Evolutionary conservation across 176 grass and related monocot genomes (phyloP).

Genomic region (Melocanna baccifera): DNA sequence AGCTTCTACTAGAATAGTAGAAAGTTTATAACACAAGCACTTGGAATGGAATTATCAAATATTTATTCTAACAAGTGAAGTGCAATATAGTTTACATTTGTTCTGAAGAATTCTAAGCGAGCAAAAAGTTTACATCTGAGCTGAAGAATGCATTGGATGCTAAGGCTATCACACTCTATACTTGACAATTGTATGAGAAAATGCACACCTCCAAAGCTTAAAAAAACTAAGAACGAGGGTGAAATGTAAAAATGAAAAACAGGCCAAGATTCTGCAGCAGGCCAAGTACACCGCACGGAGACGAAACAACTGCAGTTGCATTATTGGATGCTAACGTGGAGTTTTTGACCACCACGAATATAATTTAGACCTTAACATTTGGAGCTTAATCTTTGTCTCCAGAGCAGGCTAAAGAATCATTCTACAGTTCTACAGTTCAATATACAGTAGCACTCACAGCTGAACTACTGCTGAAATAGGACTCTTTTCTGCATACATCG

Average conservation of each 20-base stretch:
- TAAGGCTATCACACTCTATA: not conserved
- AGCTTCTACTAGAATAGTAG: not conserved
- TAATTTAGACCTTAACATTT: conserved; percentile 7
- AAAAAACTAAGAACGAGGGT: not conserved
- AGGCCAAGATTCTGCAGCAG: not conserved
- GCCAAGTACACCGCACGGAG: not conserved
- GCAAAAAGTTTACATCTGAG: not conserved
- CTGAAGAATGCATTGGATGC: not conserved
- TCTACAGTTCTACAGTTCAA: not conserved
- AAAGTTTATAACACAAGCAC: not conserved
- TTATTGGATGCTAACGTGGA: conserved; percentile 16
- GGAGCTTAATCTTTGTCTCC: conserved; percentile 34
- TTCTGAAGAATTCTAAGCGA: not conserved
- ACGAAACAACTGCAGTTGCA: not conserved
- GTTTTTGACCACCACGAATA: not conserved
- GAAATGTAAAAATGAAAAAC: not conserved
- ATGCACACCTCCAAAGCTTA: not conserved
- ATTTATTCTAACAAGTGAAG: not conserved
- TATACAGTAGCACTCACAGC: not conserved
- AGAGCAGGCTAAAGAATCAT: conserved; percentile 11
- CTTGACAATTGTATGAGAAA: not conserved
- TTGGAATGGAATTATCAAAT: not conserved
- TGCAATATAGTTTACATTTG: not conserved
- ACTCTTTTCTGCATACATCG: not conserved
- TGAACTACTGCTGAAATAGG: not conserved